These are phyloP conservation scores for Fraxinus americana DNA, from an alignment of 257 asterid species.

Conservation along the genomic window DNA sequence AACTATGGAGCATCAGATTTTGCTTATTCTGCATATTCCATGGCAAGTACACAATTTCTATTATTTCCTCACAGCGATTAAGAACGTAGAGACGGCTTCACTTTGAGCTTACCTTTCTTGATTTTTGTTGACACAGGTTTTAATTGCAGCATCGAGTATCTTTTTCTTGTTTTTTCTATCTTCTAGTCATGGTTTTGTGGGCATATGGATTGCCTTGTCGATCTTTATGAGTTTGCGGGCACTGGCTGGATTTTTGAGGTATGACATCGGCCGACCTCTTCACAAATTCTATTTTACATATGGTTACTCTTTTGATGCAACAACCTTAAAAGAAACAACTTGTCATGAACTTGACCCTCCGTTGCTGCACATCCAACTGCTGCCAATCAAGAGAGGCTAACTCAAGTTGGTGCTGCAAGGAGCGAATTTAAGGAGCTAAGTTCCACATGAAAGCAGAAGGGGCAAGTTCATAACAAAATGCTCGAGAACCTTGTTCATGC, in stretches of 20 bases:
- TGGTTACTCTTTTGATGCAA: background rate
- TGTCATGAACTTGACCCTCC: background rate
- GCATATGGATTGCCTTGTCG: conserved; percentile 47
- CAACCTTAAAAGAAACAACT: background rate
- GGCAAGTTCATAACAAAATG: background rate
- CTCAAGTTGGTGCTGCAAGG: too few relatives aligned
- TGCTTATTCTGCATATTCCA: conserved; percentile 51
- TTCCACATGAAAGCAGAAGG: background rate
- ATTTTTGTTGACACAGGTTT: conserved; percentile 28
- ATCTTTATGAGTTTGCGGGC: conserved; percentile 54
- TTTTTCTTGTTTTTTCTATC: conserved; percentile 33
- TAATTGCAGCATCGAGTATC: conserved; percentile 36
- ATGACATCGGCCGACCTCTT: background rate
- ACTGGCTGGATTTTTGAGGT: conserved; percentile 47
- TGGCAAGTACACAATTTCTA: conserved; percentile 39
- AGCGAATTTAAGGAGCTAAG: too few relatives aligned
- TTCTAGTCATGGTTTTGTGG: conserved; percentile 41
- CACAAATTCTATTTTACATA: background rate
- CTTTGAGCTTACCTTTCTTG: background rate
- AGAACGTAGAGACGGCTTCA: background rate
- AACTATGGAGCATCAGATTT: conserved; percentile 63
- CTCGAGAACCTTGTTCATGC: background rate
- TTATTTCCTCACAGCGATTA: background rate
- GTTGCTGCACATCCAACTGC: too few relatives aligned
- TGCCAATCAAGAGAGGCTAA: too few relatives aligned